phyloP scores from a whole-genome alignment of 78 protist genomes.

The Dictyostelium firmibasis region DNA sequence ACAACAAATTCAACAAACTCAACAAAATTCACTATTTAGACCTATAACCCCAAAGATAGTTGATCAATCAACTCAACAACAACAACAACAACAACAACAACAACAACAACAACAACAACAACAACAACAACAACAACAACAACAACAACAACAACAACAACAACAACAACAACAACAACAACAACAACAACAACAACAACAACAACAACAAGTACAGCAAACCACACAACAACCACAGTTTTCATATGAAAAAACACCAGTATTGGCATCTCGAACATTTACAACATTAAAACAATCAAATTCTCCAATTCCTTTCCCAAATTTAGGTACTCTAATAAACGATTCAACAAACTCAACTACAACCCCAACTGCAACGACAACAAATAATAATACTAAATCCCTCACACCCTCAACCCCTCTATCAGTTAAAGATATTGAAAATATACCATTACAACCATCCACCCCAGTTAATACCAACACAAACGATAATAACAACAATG shows the following conservation, averaged over 20 bases:
- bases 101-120: not conserved
- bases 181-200: not conserved
- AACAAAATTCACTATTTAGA: not conserved
- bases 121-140: not conserved
- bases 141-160: not conserved
- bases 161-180: not conserved
- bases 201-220: not conserved
- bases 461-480: not conserved
- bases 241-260: constrained; percentile 10
- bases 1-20: not conserved
- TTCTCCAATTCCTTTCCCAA: constrained; percentile 10
- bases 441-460: not conserved
- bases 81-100: not conserved
- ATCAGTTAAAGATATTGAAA: not conserved
- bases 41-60: not conserved
- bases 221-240: not conserved
- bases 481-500: not conserved
- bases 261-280: not conserved
- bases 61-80: not conserved
- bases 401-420: not conserved
- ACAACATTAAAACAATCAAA: not conserved
- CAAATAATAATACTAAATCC: not conserved
- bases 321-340: not conserved
- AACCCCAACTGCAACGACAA: not conserved
- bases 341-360: not conserved